A percentile compares a stretch with the other conserved stretches of the same genome.
Conservation (phyloP, 345 rosid genomes). For the Bruguiera sexangula region DNA sequence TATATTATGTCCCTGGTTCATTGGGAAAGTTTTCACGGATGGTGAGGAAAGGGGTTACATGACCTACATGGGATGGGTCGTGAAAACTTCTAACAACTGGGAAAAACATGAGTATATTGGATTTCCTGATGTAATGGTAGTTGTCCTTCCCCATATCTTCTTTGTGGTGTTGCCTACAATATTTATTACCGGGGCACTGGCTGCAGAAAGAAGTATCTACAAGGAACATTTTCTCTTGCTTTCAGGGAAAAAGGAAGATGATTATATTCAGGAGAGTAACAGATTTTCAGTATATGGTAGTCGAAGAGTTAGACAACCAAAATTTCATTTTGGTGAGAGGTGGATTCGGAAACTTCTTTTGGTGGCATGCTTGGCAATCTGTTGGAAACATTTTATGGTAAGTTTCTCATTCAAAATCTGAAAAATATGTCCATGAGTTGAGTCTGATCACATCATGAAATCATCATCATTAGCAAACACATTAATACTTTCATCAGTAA, state of each 20-base stretch:
- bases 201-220: slow-evolving; percentile 62
- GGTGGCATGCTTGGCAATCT: slow-evolving; percentile 53
- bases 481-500: background rate
- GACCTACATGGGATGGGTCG: slow-evolving; percentile 87
- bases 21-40: slow-evolving; percentile 63
- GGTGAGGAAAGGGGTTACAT: slow-evolving; percentile 55
- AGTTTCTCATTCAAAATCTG: slow-evolving; percentile 14
- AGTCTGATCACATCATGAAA: background rate
- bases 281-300: slow-evolving; percentile 21
- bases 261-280: slow-evolving; percentile 31
- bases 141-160: slow-evolving; percentile 75
- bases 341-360: slow-evolving; percentile 54
- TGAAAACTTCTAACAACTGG: slow-evolving; percentile 29
- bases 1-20: slow-evolving; percentile 68
- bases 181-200: slow-evolving; percentile 48
- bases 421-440: background rate
- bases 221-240: slow-evolving; percentile 47
- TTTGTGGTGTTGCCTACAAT: slow-evolving; percentile 65
- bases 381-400: slow-evolving; percentile 81
- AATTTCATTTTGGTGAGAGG: slow-evolving; percentile 34
- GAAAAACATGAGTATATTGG: slow-evolving; percentile 55
- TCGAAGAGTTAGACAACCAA: slow-evolving; percentile 22
- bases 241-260: slow-evolving; percentile 72
- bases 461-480: background rate
- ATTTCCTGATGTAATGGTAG: slow-evolving; percentile 75